These are phyloP conservation scores for Cicer pinnatifidum DNA, from an alignment of 306 rosid species.

Conservation along the genomic window DNA sequence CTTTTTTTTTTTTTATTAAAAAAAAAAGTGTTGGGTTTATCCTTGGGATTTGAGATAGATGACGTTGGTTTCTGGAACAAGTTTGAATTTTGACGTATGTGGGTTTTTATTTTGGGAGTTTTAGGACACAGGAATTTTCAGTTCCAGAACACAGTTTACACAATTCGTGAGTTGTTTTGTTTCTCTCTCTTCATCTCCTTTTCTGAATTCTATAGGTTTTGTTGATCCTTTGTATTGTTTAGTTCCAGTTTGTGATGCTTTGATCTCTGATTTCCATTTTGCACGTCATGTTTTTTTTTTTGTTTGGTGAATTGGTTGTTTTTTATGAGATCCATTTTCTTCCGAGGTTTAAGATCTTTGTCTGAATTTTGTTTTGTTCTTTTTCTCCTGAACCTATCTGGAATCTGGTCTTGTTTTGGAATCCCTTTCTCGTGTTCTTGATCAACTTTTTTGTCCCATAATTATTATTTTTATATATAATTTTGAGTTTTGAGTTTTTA, in stretches of 20 bases:
- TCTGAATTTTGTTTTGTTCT: constrained; percentile 35
- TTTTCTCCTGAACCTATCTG: constrained; percentile 28
- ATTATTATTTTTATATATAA: not conserved
- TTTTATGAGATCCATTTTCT: constrained; percentile 46
- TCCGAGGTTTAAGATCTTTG: constrained; percentile 51
- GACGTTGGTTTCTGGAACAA: constrained; percentile 36
- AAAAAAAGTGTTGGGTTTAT: constrained; percentile 41
- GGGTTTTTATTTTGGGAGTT: constrained; percentile 30
- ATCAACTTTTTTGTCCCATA: constrained; percentile 44
- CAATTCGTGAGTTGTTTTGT: constrained; percentile 9
- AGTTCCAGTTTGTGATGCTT: constrained; percentile 48
- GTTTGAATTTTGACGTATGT: constrained; percentile 32
- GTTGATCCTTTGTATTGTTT: constrained; percentile 14
- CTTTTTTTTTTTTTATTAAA: not conserved
- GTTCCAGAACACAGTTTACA: constrained; percentile 13
- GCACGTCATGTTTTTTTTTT: constrained; percentile 11
- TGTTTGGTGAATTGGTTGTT: constrained; percentile 36
- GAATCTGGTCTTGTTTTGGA: constrained; percentile 31
- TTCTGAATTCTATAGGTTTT: not conserved
- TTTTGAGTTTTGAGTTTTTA: constrained; percentile 17
- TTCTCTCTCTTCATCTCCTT: constrained; percentile 7
- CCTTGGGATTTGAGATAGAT: constrained; percentile 38
- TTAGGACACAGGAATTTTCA: constrained; percentile 37
- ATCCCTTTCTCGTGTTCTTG: constrained; percentile 49
- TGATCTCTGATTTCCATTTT: constrained; percentile 53